Conservation (phyloP, 208 protist species). For the Vickermania spadyakhi region DNA sequence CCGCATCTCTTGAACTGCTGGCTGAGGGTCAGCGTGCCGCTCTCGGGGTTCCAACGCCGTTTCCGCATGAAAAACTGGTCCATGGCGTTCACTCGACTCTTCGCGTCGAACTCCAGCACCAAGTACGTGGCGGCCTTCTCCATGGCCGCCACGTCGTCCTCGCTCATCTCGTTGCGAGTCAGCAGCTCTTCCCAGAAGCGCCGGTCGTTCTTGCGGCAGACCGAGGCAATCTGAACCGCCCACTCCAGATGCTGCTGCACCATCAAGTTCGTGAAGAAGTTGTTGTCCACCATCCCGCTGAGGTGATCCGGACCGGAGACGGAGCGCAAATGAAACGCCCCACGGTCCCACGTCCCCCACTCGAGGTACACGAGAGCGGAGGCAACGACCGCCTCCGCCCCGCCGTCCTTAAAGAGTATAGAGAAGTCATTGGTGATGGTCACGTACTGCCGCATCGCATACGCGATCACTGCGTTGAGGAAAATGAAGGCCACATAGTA, state of each 20-base stretch:
- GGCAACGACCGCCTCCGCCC: slow-evolving; percentile 72
- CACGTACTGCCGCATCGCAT: slow-evolving; percentile 72
- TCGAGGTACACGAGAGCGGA: slow-evolving; percentile 79
- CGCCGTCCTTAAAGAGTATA: slow-evolving; percentile 47
- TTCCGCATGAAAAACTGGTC: slow-evolving; percentile 85
- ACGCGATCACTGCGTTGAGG: slow-evolving; percentile 80
- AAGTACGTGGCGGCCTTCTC: slow-evolving; percentile 61
- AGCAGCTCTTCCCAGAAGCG: slow-evolving; percentile 55
- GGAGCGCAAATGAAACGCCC: slow-evolving; percentile 72
- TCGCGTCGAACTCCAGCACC: slow-evolving; percentile 68
- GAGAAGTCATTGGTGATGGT: slow-evolving; percentile 67
- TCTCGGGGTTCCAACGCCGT: slow-evolving; percentile 48
- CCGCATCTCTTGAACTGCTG: slow-evolving; percentile 14
- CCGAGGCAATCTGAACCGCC: slow-evolving; percentile 51
- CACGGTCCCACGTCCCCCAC: slow-evolving; percentile 82
- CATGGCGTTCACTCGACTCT: slow-evolving; percentile 69
- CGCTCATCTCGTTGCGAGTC: slow-evolving; percentile 45
- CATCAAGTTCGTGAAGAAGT: slow-evolving; percentile 90
- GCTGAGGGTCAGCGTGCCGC: slow-evolving; percentile 16
- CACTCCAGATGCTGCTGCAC: slow-evolving; percentile 79
- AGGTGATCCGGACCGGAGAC: slow-evolving; percentile 84
- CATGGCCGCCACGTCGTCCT: slow-evolving; percentile 70
- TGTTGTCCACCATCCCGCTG: slow-evolving; percentile 80
- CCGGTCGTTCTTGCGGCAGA: slow-evolving; percentile 41
- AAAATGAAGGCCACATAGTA: slow-evolving; percentile 74